Evolutionary conservation across 169 alveolate species (phyloP), one percentile per base, ranked within the genome.

Genomic region (Cryptosporidium ubiquitum): DNA sequence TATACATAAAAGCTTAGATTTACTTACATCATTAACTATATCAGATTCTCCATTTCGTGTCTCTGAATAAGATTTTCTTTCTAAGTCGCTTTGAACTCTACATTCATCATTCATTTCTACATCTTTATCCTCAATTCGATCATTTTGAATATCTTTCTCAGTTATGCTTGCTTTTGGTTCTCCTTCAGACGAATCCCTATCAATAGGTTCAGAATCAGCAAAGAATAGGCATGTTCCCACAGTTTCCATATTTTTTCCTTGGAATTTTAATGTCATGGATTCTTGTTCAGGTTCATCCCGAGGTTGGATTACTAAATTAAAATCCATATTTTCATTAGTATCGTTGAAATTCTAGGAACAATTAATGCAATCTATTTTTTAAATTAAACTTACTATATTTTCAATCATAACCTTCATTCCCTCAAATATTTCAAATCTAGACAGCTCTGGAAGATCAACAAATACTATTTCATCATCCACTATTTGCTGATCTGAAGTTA

Each of bases 361-460:
- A 64, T 64, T 64, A 64, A 33, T 37, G 9, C 14, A 10, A 57
- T 55, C 5, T 1, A 31, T 9, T 20, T 2, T 2, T n/a, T 37
- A 10, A 12, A 26, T n/a, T 31, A 20, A 26, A 64, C 85, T 52
- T 51, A 73, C 85, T n/a, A 42, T 29, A 44, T 58, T 79, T 58
- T 79, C 89, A 12, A 79, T 64, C 35, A 20, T 60, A 18, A 69
- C 74, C 14, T 79, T 55, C 85, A 57, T 73, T 33, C 70, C 89
- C n/a, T 64, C 89, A 16, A 79, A 79, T 10, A 79, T 79, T 12
- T 79, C 75, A 60, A 79, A 64, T 23, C 89, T 61, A 16, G 75
- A 79, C 31, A 79, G 68, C 47, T 79, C 89, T 79, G 89, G 89
- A 57, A 79, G 9, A 44, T 79, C 89, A 16, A 79, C 29, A 79